Evolutionary conservation across 73 alveolate genomes (phyloP).

Genomic region (Symbiodinium pilosum): DNA sequence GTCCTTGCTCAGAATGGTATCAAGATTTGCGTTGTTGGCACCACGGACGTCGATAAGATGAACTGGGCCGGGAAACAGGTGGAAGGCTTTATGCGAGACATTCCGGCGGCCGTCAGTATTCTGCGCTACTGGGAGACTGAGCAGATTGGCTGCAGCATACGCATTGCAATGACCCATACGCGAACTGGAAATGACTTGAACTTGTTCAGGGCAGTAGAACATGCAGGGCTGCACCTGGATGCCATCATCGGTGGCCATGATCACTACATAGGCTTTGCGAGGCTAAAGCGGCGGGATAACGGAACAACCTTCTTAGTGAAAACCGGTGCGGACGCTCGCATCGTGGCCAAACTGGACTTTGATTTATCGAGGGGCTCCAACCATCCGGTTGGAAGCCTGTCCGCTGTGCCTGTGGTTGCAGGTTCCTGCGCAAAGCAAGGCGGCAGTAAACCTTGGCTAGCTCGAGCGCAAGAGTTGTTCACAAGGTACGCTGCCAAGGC

Average conservation of each 20-base stretch:
- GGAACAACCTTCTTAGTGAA: constrained; percentile 18
- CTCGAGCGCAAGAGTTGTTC: not conserved
- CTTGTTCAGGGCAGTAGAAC: not conserved
- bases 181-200: constrained; percentile 24
- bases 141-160: not conserved
- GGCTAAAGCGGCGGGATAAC: not conserved
- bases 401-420: constrained; percentile 8
- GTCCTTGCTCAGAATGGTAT: not conserved
- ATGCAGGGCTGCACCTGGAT: constrained; percentile 27
- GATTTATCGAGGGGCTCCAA: not conserved
- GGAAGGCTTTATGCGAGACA: not conserved
- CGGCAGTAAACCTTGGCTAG: not conserved
- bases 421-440: not conserved
- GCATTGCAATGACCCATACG: constrained; percentile 18
- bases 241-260: constrained; percentile 8
- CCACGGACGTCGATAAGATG: constrained; percentile 22
- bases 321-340: constrained; percentile 12
- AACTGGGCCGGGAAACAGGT: constrained; percentile 17
- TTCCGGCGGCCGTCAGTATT: not conserved
- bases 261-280: not conserved
- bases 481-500: not conserved
- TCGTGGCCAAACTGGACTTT: not conserved
- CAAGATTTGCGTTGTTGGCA: constrained; percentile 1
- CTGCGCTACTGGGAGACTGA: not conserved
- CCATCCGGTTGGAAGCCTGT: not conserved